Percentiles rank a stretch among this genome's conserved stretches.
phyloP scores from a whole-genome alignment of 2,329 filamentous ascomycete species.

The Talaromyces sp. region DNA sequence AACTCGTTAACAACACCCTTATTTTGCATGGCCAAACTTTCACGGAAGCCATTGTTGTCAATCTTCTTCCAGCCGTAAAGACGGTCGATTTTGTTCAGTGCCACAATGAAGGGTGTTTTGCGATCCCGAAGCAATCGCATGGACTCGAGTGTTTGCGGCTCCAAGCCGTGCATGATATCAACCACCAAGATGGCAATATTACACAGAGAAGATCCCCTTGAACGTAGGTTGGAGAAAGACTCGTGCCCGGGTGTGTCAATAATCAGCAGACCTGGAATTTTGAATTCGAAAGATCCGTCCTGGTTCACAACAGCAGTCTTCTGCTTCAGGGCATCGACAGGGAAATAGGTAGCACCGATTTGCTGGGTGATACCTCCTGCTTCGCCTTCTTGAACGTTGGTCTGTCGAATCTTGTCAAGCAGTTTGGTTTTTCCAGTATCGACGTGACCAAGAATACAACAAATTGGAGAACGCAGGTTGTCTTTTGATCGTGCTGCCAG shows the following conservation, averaged over 20 bases:
- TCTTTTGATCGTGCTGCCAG: constrained; percentile 87
- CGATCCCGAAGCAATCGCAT: constrained; percentile 89
- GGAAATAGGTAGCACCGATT: constrained; percentile 99
- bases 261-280: constrained; percentile 90
- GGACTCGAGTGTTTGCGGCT: constrained; percentile 94
- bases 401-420: constrained; percentile 95
- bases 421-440: constrained; percentile 99
- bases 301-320: constrained; percentile 93
- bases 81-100: constrained; percentile 99
- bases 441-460: constrained; percentile 99
- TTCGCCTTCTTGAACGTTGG: constrained; percentile 97
- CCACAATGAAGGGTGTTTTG: constrained; percentile 97
- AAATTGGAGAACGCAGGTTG: constrained; percentile 93
- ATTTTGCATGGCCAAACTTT: constrained; percentile 82
- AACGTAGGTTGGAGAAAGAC: constrained; percentile 97
- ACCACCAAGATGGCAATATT: constrained; percentile 99
- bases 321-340: constrained; percentile 81
- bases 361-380: constrained; percentile 99
- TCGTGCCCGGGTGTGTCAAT: constrained; percentile 99
- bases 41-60: constrained; percentile 96
- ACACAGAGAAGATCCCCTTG: constrained; percentile 93
- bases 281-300: constrained; percentile 88
- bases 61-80: constrained; percentile 98
- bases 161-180: constrained; percentile 99
- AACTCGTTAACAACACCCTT: constrained; percentile 94